Base-by-base conservation (phyloP, 2,329 filamentous ascomycete genomes). In the Colletotrichum trifolii region DNA sequence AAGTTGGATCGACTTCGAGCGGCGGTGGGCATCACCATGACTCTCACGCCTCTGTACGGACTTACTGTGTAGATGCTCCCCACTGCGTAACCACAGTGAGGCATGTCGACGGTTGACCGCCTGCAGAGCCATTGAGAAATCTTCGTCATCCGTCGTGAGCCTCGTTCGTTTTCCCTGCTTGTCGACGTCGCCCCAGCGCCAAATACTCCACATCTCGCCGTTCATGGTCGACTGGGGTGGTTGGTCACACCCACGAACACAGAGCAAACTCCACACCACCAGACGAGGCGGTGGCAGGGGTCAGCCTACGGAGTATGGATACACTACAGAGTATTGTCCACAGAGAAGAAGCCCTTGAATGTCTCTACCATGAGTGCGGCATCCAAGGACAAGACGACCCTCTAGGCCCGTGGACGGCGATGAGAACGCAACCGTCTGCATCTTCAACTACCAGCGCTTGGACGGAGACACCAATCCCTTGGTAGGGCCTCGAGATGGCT, bases 221-320 rank as follows among this genome's bases (percentile, higher is more conserved):
- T 40, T 49, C 60, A 35, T 46, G 42, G 39, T 12, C 33, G 54
- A 46, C 48, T 12, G 38, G 60, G 58, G 58, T 47, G 59, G 64
- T 49, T 64, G 60, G 60, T 63, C 60, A 64, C 64, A 58, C 64
- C 54, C 60, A 63, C 54, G 39, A 35, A 40, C 13, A 58, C 63
- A 64, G 47, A 59, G 60, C 59, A 57, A 62, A 63, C 64, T 64
- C 59, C 43, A 66, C 64, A 54, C 60, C 64, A 64, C 53, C 54
- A 50, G 43, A 42, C 43, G 48, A 66, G 49, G 54, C 63, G 58
- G 63, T 63, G 64, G 64, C 64, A 66, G 60, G 60, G 64, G n/a
- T 59, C 39, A 35, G 25, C 25, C 4, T 25, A 25, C 25, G 25
- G 25, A 25, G 25, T 25, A 5, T 17, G 17, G 17, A 17, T 17